Percentiles rank a stretch among this genome's conserved stretches.
Evolutionary conservation across 2,329 filamentous ascomycete genomes (phyloP).

Genomic region (Nectriaceae sp.): DNA sequence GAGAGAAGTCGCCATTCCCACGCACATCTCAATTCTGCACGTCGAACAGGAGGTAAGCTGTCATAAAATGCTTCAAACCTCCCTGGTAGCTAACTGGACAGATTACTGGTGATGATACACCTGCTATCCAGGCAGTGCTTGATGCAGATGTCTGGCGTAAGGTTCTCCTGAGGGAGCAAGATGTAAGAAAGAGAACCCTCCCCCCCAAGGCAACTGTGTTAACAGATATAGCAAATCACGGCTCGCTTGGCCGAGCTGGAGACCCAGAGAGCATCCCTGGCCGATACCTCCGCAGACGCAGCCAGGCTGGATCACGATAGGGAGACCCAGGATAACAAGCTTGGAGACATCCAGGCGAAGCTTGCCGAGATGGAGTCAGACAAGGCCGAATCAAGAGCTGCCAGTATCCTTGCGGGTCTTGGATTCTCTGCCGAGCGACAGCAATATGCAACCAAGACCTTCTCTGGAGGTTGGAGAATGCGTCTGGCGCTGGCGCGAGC

Average conservation of each 20-base stretch:
- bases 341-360: constrained; percentile 89
- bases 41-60: constrained; percentile 87
- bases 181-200: no score
- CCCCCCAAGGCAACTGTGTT: no score
- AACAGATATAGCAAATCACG: constrained; percentile 66
- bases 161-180: constrained; percentile 86
- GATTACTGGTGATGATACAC: constrained; percentile 94
- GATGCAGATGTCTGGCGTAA: constrained; percentile 99
- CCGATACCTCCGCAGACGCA: constrained; percentile 90
- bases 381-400: constrained; percentile 93
- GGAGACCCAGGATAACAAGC: constrained; percentile 85
- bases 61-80: neutral
- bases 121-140: constrained; percentile 89
- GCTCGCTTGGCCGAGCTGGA: constrained; percentile 77
- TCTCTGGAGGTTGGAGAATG: constrained; percentile 99
- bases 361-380: constrained; percentile 98
- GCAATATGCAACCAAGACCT: constrained; percentile 91
- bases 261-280: constrained; percentile 73
- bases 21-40: constrained; percentile 97
- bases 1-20: constrained; percentile 92
- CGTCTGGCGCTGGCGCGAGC: constrained; percentile 91
- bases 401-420: constrained; percentile 93
- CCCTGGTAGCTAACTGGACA: constrained; percentile 37
- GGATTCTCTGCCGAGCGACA: constrained; percentile 95
- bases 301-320: constrained; percentile 81